phyloP scores from a whole-genome alignment of 1,284 basidiomycete genomes.

The Trametes sp. region DNA sequence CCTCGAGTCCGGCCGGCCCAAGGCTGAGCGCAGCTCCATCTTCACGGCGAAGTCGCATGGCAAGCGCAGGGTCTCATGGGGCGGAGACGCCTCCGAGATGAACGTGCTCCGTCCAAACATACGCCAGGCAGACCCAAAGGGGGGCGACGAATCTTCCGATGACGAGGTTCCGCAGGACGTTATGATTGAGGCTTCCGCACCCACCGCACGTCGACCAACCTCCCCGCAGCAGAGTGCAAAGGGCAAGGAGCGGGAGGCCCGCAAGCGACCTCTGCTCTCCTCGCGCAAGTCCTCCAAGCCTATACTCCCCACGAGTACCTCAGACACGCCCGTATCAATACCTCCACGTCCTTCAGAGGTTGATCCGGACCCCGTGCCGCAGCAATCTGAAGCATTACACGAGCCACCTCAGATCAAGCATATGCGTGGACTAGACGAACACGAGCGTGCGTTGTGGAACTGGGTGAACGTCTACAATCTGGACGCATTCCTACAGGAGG shows the following conservation, averaged over 20 bases:
- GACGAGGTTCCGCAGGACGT: conserved; percentile 85
- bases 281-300: conserved; percentile 34
- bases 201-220: conserved; percentile 45
- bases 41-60: conserved; percentile 49
- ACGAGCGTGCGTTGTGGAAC: conserved; percentile 94
- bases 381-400: conserved; percentile 41
- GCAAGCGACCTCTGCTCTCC: conserved; percentile 37
- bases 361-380: conserved; percentile 40
- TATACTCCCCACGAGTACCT: conserved; percentile 45
- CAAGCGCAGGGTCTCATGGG: conserved; percentile 64
- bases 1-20: conserved; percentile 56
- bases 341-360: conserved; percentile 77
- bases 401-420: conserved; percentile 52
- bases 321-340: conserved; percentile 47
- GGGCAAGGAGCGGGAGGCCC: conserved; percentile 45
- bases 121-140: conserved; percentile 62
- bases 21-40: conserved; percentile 40
- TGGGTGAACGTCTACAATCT: conserved; percentile 99
- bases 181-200: conserved; percentile 72
- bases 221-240: conserved; percentile 43
- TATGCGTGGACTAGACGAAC: conserved; percentile 79
- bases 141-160: conserved; percentile 71
- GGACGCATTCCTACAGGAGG: conserved; percentile 94
- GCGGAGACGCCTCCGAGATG: conserved; percentile 60
- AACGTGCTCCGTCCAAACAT: conserved; percentile 70